Conservation (phyloP, 2,329 filamentous ascomycete genomes). For the Arthrobotrys iridis region DNA sequence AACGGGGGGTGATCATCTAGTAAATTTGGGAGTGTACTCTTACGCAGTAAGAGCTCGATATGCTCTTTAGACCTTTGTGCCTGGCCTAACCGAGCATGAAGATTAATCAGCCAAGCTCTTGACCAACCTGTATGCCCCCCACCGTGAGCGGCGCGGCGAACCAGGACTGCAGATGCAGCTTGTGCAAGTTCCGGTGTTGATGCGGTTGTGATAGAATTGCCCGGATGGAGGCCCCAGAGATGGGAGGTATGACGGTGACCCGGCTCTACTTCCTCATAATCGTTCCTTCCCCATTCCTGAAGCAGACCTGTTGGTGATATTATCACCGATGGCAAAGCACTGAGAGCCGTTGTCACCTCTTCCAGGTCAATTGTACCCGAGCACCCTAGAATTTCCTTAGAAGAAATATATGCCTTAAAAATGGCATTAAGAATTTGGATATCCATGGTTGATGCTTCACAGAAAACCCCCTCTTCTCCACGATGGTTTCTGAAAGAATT, state of each 20-base stretch:
- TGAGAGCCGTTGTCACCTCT: constrained; percentile 53
- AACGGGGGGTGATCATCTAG: constrained; percentile 65
- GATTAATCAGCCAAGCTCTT: constrained; percentile 66
- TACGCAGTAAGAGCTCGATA: constrained; percentile 61
- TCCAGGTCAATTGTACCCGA: not conserved
- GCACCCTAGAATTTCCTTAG: constrained; percentile 25
- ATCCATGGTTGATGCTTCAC: constrained; percentile 65
- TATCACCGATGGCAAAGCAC: constrained; percentile 54
- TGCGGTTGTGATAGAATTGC: constrained; percentile 61
- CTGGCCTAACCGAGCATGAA: constrained; percentile 65
- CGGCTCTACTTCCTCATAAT: constrained; percentile 62
- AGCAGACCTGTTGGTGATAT: constrained; percentile 58
- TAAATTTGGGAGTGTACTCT: constrained; percentile 64
- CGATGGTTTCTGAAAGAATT: constrained; percentile 59
- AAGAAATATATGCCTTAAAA: constrained; percentile 59
- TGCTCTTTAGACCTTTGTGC: constrained; percentile 61
- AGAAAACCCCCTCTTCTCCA: constrained; percentile 59
- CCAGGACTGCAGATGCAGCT: constrained; percentile 59
- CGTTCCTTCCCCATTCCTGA: constrained; percentile 61
- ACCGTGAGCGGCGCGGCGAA: constrained; percentile 61
- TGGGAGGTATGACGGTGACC: constrained; percentile 67
- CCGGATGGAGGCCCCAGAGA: constrained; percentile 66
- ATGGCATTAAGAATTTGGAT: constrained; percentile 63
- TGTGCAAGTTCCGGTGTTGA: constrained; percentile 55
- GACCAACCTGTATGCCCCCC: constrained; percentile 68